Conservation (phyloP, 495 filamentous ascomycete genomes). For the Aspergillus diversus region DNA sequence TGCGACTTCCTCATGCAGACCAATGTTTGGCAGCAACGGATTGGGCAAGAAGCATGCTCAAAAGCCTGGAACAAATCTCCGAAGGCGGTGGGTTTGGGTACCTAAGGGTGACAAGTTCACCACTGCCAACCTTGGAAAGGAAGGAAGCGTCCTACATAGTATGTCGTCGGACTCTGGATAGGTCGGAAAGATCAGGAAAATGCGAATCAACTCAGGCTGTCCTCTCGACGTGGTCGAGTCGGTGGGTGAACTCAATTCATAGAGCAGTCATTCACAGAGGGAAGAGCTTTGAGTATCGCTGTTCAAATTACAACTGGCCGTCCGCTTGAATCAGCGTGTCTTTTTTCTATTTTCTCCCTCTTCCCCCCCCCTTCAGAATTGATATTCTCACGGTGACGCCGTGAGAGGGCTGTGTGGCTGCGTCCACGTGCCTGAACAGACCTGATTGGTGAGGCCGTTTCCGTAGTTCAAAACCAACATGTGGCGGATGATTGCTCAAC, state of each 20-base stretch:
- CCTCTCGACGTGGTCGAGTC: not conserved
- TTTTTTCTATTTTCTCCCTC: too few species aligned
- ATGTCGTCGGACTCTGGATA: constrained; percentile 7
- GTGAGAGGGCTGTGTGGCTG: constrained; percentile 14
- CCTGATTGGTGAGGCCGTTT: constrained; percentile 8
- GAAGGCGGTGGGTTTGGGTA: constrained; percentile 15
- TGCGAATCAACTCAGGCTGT: not conserved
- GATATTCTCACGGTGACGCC: not conserved
- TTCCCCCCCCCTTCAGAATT: too few species aligned
- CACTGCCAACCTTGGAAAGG: not conserved
- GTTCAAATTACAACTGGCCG: too few species aligned
- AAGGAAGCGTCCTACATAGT: too few species aligned
- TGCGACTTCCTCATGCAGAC: constrained; percentile 3
- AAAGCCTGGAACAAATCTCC: not conserved
- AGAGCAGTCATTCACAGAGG: too few species aligned
- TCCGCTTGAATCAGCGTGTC: too few species aligned
- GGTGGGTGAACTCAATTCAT: not conserved
- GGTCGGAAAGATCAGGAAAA: not conserved
- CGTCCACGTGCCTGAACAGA: constrained; percentile 8
- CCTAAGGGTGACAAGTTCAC: constrained; percentile 5
- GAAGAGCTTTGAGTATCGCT: too few species aligned
- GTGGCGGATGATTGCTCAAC: constrained; percentile 11
- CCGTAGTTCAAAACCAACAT: not conserved
- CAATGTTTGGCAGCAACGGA: constrained; percentile 8
- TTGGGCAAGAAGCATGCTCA: constrained; percentile 10